Evolutionary conservation across 1,139 yeast species (phyloP), one percentile per base, ranked within the genome.

Genomic region (Yarrowia galli): DNA sequence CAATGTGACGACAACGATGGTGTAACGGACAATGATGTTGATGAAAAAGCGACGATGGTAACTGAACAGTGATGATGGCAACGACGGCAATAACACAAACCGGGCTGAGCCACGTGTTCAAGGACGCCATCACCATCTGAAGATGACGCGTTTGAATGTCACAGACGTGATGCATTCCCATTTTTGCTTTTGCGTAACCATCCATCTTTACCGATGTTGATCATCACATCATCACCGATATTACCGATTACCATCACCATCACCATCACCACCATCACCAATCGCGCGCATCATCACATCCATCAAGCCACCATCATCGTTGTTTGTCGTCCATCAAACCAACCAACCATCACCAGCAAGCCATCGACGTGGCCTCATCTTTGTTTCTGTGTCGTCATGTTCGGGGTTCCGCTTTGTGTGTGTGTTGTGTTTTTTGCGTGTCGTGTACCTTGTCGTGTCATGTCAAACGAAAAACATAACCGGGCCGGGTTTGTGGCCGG

Each of bases 101-200:
- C n/a, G n/a, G n/a, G n/a, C n/a, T n/a, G n/a, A n/a, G n/a, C n/a
- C 45, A 42, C 45, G 45, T 42, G 45, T 43, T 13, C 32, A 28
- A 20, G 23, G 5, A 18, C 10, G 46, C 23, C 16, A n/a, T n/a
- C n/a, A n/a, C n/a, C n/a, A n/a, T n/a, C n/a, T n/a, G 25, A 20
- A 5, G 48, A 12, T 4, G 23, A 42, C 45, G 45, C 45, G 45
- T 42, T 9, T 6, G 13, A 12, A 18, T 5, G 6, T 2, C 15
- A 12, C 15, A 42, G 7, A 42, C 23, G 45, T 42, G 45, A 42
- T 42, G 45, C 1, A 20, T 9, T 1, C 45, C 45, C 5, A 2
- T 6, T 2, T 42, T 18, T 18, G 16, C 23, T 18, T 8, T 42
- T 8, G 23, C 20, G 13, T 3, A n/a, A 4, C 23, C 23, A 18